Evolutionary conservation across 768 basidiomycete species (phyloP).

Genomic region (Phylloporus sp.): DNA sequence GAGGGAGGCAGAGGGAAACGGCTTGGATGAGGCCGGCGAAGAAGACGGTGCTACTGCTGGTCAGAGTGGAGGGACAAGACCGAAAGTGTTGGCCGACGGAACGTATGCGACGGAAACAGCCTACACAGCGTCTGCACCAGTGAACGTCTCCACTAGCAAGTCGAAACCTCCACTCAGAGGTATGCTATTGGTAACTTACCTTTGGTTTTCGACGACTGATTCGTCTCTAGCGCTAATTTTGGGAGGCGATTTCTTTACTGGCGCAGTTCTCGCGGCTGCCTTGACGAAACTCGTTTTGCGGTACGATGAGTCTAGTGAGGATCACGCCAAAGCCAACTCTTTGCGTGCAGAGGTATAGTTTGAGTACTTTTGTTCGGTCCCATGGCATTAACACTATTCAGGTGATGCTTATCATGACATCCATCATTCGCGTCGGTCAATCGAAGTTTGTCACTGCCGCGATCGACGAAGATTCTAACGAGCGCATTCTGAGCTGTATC

Average conservation of each 20-base stretch:
- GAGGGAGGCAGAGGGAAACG: slow-evolving; percentile 58
- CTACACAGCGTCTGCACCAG: slow-evolving; percentile 59
- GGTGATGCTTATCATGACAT: slow-evolving; percentile 98
- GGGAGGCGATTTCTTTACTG: slow-evolving; percentile 97
- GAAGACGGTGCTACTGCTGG: slow-evolving; percentile 36
- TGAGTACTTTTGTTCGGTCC: background rate
- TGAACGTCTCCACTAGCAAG: slow-evolving; percentile 75
- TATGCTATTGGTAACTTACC: slow-evolving; percentile 28
- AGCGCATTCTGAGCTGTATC: slow-evolving; percentile 94
- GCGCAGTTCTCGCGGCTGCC: slow-evolving; percentile 81
- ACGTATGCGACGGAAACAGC: slow-evolving; percentile 98
- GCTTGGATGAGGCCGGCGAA: slow-evolving; percentile 42
- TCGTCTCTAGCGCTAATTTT: slow-evolving; percentile 64
- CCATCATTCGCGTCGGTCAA: slow-evolving; percentile 93
- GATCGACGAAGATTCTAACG: slow-evolving; percentile 98
- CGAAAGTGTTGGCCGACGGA: slow-evolving; percentile 87
- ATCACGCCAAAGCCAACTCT: slow-evolving; percentile 56
- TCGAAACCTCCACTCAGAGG: slow-evolving; percentile 88
- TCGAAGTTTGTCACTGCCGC: slow-evolving; percentile 89
- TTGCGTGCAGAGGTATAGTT: slow-evolving; percentile 77
- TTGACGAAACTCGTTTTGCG: slow-evolving; percentile 89
- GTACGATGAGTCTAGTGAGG: slow-evolving; percentile 47
- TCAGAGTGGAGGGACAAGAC: slow-evolving; percentile 48
- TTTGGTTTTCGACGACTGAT: background rate
- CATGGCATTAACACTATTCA: slow-evolving; percentile 23